Conservation (phyloP, 2,329 filamentous ascomycete species). For the Beauveria medogensis region DNA sequence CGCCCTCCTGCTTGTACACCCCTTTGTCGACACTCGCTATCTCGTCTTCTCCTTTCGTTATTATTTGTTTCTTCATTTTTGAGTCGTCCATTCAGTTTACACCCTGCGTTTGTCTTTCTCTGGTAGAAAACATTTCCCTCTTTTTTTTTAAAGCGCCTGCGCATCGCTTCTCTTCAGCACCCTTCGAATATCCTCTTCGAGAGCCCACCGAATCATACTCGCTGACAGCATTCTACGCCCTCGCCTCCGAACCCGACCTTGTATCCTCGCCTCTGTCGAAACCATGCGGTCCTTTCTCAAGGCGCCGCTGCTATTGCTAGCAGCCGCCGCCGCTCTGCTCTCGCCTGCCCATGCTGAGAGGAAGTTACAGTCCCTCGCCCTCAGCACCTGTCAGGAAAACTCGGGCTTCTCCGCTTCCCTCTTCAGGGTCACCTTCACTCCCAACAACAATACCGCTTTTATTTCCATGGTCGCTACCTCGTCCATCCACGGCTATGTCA, state of each 20-base stretch:
- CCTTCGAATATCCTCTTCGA: not conserved
- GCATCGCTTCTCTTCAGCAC: not conserved
- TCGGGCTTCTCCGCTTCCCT: conserved; percentile 80
- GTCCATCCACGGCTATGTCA: conserved; percentile 72
- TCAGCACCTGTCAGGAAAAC: conserved; percentile 77
- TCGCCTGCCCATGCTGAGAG: conserved; percentile 50
- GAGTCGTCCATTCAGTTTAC: not conserved
- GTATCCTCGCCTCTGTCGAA: not conserved
- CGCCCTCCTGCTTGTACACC: not conserved
- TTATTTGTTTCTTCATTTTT: conserved; percentile 10
- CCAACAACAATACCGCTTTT: conserved; percentile 61
- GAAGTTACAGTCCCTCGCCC: conserved; percentile 71
- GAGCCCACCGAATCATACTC: not conserved
- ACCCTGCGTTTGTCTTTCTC: conserved; percentile 6
- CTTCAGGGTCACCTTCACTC: conserved; percentile 78
- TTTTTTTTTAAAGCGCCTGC: not conserved
- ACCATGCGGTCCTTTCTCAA: conserved; percentile 39
- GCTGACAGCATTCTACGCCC: not conserved
- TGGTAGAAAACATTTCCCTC: conserved; percentile 7
- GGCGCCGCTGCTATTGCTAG: conserved; percentile 37
- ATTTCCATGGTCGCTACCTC: conserved; percentile 77
- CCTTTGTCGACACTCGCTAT: conserved; percentile 6
- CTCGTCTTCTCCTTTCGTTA: conserved; percentile 12
- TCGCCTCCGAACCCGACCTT: not conserved
- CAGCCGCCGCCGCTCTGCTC: conserved; percentile 34